Base-by-base conservation (phyloP, 768 basidiomycete species). In the Lentinula aciculospora region DNA sequence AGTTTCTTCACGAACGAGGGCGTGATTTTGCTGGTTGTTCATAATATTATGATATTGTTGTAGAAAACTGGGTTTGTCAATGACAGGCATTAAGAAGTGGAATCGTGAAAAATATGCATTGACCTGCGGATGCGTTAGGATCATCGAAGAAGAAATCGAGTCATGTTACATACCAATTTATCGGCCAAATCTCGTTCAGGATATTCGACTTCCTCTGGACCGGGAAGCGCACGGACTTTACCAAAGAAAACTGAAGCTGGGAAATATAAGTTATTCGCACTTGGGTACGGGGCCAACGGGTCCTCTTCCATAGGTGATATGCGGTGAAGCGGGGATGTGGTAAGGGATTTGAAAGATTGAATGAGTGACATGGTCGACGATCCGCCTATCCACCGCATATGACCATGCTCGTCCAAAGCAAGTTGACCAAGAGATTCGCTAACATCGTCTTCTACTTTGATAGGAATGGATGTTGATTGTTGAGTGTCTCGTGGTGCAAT, bases 301-400 rank as follows among this genome's bases (percentile, higher is more conserved):
- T 92, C 91, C 64, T 91, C 89, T 61, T 90, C 88, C 84, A 86
- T 88, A 36, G 89, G 89, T 7, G 90, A 92, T 57, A 88, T 81
- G 58, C 88, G 88, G 66, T 87, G 82, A 21, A 88, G 73, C 5
- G 88, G 88, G 29, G 84, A 84, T 44, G 73, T 73, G 23, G 88
- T 90, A 61, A 87, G 72, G 45, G 87, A 83, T 60, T 82, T 84
- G 76, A 94, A 93, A 4, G 90, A 92, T 67, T 93, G 91, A 48
- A 94, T 92, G 63, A 94, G 80, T 5, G 92, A 90, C 92, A 94
- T 92, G 21, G 91, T 91, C 15, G 91, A 93, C 4, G 92, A 93
- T 53, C 91, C 89, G 40, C 92, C 92, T 64, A 94, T 93, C 92
- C 92, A 94, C 59, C 91, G 84, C 81, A 90, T 84, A 70, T 92